phyloP scores from a whole-genome alignment of 2,329 filamentous ascomycete genomes.

The Triangularia verruculosa region DNA sequence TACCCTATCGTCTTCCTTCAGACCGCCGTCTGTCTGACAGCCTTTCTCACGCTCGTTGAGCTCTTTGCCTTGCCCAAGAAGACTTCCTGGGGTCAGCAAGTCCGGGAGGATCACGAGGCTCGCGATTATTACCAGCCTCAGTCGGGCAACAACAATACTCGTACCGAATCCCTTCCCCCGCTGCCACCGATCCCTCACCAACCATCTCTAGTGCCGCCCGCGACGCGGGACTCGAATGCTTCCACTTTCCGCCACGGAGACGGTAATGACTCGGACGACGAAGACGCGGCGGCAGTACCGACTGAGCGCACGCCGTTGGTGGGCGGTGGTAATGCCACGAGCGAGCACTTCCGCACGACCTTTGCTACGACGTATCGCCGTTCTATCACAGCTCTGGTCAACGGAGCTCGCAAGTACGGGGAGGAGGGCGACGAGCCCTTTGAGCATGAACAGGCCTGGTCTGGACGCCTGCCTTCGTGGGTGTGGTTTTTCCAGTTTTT shows the following conservation, averaged over 20 bases:
- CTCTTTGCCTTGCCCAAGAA: slow-evolving; percentile 74
- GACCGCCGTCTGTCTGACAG: slow-evolving; percentile 68
- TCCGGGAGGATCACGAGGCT: slow-evolving; percentile 49
- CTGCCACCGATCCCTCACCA: slow-evolving; percentile 18
- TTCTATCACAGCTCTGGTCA: slow-evolving; percentile 38
- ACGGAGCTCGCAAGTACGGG: slow-evolving; percentile 23
- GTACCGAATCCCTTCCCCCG: slow-evolving; percentile 14
- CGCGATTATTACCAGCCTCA: slow-evolving; percentile 34
- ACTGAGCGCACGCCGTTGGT: slow-evolving; percentile 55
- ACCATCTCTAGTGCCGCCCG: slow-evolving; percentile 17
- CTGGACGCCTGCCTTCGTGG: slow-evolving; percentile 72
- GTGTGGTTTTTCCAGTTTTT: slow-evolving; percentile 87
- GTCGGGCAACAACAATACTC: slow-evolving; percentile 7
- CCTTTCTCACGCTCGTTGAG: slow-evolving; percentile 74
- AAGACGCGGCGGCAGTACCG: slow-evolving; percentile 38
- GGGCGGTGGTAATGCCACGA: slow-evolving; percentile 26
- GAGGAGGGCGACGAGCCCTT: slow-evolving; percentile 44
- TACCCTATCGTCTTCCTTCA: slow-evolving; percentile 84
- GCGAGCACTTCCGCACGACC: slow-evolving; percentile 43
- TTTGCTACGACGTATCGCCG: slow-evolving; percentile 56
- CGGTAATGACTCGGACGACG: slow-evolving; percentile 26
- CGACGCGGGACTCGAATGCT: slow-evolving; percentile 19
- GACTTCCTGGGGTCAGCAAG: slow-evolving; percentile 61
- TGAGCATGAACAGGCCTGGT: slow-evolving; percentile 82
- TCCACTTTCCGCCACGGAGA: slow-evolving; percentile 25